phyloP scores from a whole-genome alignment of 2,329 filamentous ascomycete genomes.

The Alternaria tenuissima region DNA sequence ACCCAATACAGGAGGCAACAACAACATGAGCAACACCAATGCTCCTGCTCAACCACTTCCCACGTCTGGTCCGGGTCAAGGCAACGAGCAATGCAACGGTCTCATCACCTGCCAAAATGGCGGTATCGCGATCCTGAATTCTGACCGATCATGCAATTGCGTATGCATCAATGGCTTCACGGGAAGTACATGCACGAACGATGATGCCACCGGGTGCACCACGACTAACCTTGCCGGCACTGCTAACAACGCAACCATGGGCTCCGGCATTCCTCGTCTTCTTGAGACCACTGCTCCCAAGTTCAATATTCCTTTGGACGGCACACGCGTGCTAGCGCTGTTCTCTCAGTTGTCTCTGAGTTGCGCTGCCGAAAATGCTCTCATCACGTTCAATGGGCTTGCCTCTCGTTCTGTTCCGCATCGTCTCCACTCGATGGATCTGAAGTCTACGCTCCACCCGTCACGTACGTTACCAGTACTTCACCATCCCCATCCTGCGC shows the following conservation, averaged over 20 bases:
- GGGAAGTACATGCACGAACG: slow-evolving; percentile 63
- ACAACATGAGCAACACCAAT: slow-evolving; percentile 32
- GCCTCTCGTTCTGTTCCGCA: slow-evolving; percentile 38
- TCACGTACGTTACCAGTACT: slow-evolving; percentile 36
- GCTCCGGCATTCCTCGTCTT: slow-evolving; percentile 78
- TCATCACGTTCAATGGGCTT: slow-evolving; percentile 79
- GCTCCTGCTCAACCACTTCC: slow-evolving; percentile 27
- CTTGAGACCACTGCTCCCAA: slow-evolving; percentile 70
- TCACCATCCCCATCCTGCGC: slow-evolving; percentile 32
- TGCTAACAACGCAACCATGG: slow-evolving; percentile 72
- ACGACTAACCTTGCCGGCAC: slow-evolving; percentile 57
- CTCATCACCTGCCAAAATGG: slow-evolving; percentile 78
- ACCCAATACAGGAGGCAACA: slow-evolving; percentile 24
- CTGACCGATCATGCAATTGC: slow-evolving; percentile 75
- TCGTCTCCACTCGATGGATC: slow-evolving; percentile 28
- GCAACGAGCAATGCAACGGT: slow-evolving; percentile 61
- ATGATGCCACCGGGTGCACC: slow-evolving; percentile 63
- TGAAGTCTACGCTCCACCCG: slow-evolving; percentile 29
- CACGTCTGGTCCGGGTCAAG: slow-evolving; percentile 24
- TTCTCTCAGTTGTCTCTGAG: slow-evolving; percentile 79
- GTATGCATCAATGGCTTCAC: slow-evolving; percentile 91
- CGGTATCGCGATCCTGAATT: slow-evolving; percentile 75
- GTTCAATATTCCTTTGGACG: slow-evolving; percentile 79
- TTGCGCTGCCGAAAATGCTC: slow-evolving; percentile 83
- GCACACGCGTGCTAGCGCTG: slow-evolving; percentile 73